Evolutionary conservation across 306 rosid genomes (phyloP).

Genomic region (Cicer yamashitae): DNA sequence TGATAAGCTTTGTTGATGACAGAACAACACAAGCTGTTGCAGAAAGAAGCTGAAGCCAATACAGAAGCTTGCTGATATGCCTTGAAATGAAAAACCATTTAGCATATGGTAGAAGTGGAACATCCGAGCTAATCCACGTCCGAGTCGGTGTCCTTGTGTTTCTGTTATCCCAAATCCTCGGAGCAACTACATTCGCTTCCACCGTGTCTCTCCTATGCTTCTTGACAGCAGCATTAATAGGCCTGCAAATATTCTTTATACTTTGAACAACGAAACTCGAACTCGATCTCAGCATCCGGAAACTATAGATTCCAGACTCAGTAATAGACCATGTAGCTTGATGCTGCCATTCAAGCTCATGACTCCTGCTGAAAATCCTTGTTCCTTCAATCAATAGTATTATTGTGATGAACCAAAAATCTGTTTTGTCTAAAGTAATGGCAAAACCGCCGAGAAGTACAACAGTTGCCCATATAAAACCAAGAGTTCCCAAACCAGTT

Average conservation of each 20-base stretch:
- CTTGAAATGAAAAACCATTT: constrained; percentile 71
- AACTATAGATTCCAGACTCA: constrained; percentile 72
- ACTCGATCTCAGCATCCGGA: constrained; percentile 56
- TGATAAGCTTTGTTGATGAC: constrained; percentile 68
- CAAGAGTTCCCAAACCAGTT: constrained; percentile 88
- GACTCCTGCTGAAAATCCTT: constrained; percentile 92
- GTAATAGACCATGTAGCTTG: constrained; percentile 89
- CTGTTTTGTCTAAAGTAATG: constrained; percentile 69
- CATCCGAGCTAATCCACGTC: constrained; percentile 79
- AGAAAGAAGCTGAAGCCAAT: constrained; percentile 94
- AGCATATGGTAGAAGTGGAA: constrained; percentile 81
- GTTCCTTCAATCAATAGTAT: constrained; percentile 85
- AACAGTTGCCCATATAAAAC: constrained; percentile 94
- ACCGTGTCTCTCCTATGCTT: constrained; percentile 46
- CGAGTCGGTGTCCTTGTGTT: constrained; percentile 65
- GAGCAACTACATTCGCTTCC: constrained; percentile 33
- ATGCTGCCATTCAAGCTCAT: constrained; percentile 98
- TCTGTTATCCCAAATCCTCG: constrained; percentile 39
- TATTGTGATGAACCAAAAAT: constrained; percentile 88
- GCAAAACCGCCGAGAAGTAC: constrained; percentile 95
- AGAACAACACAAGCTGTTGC: constrained; percentile 84
- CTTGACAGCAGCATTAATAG: constrained; percentile 47
- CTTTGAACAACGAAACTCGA: constrained; percentile 53
- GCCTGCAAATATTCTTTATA: constrained; percentile 53
- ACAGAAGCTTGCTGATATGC: constrained; percentile 78